Base-by-base conservation (phyloP, 2,329 filamentous ascomycete species). In the Fusarium pseudoanthophilum region DNA sequence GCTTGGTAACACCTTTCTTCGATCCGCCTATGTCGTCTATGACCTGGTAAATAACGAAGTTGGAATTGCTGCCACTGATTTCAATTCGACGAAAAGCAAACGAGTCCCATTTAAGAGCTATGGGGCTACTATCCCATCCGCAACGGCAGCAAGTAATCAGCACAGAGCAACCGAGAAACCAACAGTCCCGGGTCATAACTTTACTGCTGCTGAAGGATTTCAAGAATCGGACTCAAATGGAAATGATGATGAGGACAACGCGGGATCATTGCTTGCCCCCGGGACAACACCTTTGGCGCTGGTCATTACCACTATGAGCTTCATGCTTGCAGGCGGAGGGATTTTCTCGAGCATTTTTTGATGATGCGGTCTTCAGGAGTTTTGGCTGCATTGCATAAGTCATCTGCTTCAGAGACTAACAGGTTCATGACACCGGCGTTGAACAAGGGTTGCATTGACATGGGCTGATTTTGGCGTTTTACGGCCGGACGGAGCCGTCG, bases 21-120 rank as follows among this genome's bases (percentile, higher is more conserved):
- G 89, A 60, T 90, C 88, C 2, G 88, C 88, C 3, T 91, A 90
- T 69, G 86, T 90, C 11, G 88, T 90, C 13, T 90, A 89, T 71
- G 89, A 91, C 70, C 80, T 90, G 26, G 83, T 85, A 57, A 90
- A 90, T 79, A 87, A 89, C 77, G 82, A 90, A 75, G 83, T 90
- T 62, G 88, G 78, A 24, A 79, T 91, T 26, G 89, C 88, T 8
- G 81, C 83, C 21, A 89, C 89, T 16, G 83, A 88, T 67, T 89
- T 90, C 79, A 89, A 89, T 77, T 82, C 86, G 3, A 87, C 86
- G 3, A 73, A 79, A 13, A 84, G 83, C 45, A 86, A 88, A 63
- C 80, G 89, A 36, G 83, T 88, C 4, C 77, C 86, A 4, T 89
- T 89, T 72, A 70, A 83, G 24, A 88, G 84, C 78, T 79, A 82